Conservation (phyloP, 768 basidiomycete species). For the Suillus clintonianus region DNA sequence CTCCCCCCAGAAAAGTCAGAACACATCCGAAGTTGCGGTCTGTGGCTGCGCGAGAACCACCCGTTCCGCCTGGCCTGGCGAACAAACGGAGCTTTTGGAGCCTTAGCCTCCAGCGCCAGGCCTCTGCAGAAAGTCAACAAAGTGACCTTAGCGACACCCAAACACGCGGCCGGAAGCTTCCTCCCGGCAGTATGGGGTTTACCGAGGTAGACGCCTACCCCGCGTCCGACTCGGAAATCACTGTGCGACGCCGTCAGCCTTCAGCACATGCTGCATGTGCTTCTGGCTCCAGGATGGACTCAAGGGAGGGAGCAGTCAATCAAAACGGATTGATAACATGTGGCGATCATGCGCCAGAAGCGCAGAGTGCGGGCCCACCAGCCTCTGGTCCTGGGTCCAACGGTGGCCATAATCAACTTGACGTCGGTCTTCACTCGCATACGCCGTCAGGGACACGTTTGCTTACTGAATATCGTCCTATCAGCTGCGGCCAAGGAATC, state of each 20-base stretch:
- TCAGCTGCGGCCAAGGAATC: slow-evolving; percentile 20
- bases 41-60: slow-evolving; percentile 28
- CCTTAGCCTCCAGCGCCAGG: slow-evolving; percentile 21
- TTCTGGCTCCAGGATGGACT: background rate
- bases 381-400: background rate
- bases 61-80: slow-evolving; percentile 33
- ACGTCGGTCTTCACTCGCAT: slow-evolving; percentile 2
- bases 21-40: slow-evolving; percentile 32
- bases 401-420: background rate
- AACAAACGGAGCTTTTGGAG: slow-evolving; percentile 26
- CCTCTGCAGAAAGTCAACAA: slow-evolving; percentile 30
- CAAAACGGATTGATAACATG: background rate
- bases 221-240: background rate
- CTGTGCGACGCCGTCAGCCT: background rate
- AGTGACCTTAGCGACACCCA: slow-evolving; percentile 25
- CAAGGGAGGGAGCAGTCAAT: background rate
- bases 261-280: background rate
- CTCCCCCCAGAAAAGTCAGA: slow-evolving; percentile 28
- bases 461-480: slow-evolving; percentile 20
- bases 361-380: background rate
- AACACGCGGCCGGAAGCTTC: slow-evolving; percentile 8
- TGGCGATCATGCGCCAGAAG: background rate
- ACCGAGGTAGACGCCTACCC: background rate
- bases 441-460: slow-evolving; percentile 14
- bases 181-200: slow-evolving; percentile 9